These are phyloP conservation scores for Cryptosporidium felis DNA, from an alignment of 169 alveolate genomes.

Conservation along the genomic window DNA sequence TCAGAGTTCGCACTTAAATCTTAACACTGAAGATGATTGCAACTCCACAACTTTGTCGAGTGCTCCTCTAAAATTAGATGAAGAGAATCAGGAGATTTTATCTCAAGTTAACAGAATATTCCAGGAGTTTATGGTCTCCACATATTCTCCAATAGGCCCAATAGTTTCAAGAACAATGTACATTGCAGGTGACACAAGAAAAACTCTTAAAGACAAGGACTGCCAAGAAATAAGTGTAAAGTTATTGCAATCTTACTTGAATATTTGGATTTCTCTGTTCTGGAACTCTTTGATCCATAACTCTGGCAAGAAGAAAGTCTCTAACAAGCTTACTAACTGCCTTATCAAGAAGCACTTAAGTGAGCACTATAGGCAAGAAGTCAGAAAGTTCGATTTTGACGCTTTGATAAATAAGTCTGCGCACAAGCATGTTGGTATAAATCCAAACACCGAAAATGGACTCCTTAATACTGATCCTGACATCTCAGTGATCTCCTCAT, in stretches of 20 bases:
- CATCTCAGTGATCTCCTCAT: background rate
- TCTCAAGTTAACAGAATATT: background rate
- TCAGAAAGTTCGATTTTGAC: conserved; percentile 45
- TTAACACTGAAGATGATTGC: no score
- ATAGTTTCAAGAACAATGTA: conserved; percentile 59
- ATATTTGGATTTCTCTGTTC: conserved; percentile 48
- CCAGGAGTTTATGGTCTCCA: conserved; percentile 32
- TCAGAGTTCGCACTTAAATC: background rate
- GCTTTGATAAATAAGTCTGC: conserved; percentile 19
- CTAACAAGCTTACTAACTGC: conserved; percentile 23
- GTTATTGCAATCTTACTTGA: conserved; percentile 36
- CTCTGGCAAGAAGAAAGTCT: background rate
- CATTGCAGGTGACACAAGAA: conserved; percentile 59
- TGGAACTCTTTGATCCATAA: conserved; percentile 18
- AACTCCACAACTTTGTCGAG: no score
- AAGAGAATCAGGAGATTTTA: no score
- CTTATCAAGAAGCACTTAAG: conserved; percentile 29
- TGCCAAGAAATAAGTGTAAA: conserved; percentile 30
- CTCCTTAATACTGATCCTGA: background rate
- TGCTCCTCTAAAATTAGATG: no score
- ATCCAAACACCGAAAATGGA: conserved; percentile 21
- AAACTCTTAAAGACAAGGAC: conserved; percentile 8
- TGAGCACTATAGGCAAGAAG: conserved; percentile 35
- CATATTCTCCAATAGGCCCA: conserved; percentile 46
- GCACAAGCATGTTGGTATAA: conserved; percentile 49